Evolutionary conservation across 768 basidiomycete genomes (phyloP).

Genomic region (Tylopilus felleus): DNA sequence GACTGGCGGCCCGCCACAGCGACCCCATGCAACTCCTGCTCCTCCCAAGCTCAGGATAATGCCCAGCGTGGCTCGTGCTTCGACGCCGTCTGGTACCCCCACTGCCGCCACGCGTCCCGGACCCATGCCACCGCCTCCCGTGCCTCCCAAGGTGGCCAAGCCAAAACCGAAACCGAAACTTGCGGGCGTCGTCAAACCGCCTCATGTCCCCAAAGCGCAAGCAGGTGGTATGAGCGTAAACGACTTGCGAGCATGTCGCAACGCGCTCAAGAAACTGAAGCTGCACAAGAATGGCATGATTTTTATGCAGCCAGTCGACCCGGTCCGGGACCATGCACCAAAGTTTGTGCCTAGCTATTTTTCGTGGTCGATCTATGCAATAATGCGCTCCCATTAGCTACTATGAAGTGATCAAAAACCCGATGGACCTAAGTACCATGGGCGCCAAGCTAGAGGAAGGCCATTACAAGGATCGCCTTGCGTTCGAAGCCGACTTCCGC

Average conservation of each 20-base stretch:
- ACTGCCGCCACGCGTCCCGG: constrained; percentile 6
- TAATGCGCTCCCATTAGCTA: constrained; percentile 52
- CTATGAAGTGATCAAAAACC: constrained; percentile 83
- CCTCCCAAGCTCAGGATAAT: constrained; percentile 56
- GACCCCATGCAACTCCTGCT: constrained; percentile 30
- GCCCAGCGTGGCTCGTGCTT: constrained; percentile 16
- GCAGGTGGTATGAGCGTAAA: constrained; percentile 70
- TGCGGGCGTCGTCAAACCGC: constrained; percentile 34
- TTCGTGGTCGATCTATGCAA: constrained; percentile 4
- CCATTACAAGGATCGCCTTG: constrained; percentile 79
- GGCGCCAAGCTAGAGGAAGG: constrained; percentile 82
- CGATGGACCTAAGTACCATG: constrained; percentile 94
- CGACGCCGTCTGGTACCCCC: constrained; percentile 20
- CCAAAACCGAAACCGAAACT: constrained; percentile 25
- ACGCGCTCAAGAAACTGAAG: constrained; percentile 75
- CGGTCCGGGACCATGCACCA: constrained; percentile 86
- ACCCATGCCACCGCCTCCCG: constrained; percentile 31
- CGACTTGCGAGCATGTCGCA: constrained; percentile 73
- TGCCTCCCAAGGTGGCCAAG: constrained; percentile 24
- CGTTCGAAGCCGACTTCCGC: constrained; percentile 81
- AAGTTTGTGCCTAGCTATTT: constrained; percentile 45
- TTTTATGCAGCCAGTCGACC: constrained; percentile 92
- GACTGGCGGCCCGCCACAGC: constrained; percentile 32
- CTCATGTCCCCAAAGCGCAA: constrained; percentile 65
- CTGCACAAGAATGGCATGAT: constrained; percentile 66